A percentile compares a stretch with the other conserved stretches of the same genome.
These are phyloP conservation scores for Eutrema salsugineum DNA, from an alignment of 441 rosid species.

Conservation along the genomic window DNA sequence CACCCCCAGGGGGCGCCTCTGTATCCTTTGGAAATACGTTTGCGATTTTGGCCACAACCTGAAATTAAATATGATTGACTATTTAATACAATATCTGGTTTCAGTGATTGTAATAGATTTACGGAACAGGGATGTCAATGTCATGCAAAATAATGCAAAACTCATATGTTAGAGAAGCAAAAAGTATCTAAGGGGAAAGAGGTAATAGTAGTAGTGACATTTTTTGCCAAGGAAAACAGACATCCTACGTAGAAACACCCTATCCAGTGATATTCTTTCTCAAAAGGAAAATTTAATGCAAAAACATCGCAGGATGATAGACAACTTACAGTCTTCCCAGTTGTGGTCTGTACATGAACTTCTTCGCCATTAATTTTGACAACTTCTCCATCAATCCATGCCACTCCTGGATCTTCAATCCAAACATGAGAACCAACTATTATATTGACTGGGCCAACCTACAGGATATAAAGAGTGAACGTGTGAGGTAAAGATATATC, in stretches of 20 bases:
- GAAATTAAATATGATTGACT: conserved; percentile 22
- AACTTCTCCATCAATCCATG: conserved; percentile 99
- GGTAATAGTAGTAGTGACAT: not conserved
- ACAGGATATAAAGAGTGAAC: conserved; percentile 27
- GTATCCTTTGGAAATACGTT: conserved; percentile 93
- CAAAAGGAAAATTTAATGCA: conserved; percentile 6
- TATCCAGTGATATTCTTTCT: not conserved
- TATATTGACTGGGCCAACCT: conserved; percentile 87
- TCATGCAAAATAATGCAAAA: conserved; percentile 19
- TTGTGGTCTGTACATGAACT: conserved; percentile 60
- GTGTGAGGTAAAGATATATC: not conserved
- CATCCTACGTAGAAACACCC: conserved; percentile 4
- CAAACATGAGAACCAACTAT: conserved; percentile 99
- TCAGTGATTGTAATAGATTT: not conserved
- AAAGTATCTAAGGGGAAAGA: not conserved
- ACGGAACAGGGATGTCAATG: conserved; percentile 10
- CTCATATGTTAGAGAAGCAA: not conserved
- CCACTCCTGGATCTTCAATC: conserved; percentile 86
- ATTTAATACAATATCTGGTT: not conserved
- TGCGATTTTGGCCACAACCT: conserved; percentile 82
- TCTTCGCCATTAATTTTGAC: conserved; percentile 69
- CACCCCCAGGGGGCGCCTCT: conserved; percentile 98
- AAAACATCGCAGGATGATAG: not conserved
- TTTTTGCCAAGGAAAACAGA: conserved; percentile 1
- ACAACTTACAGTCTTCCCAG: conserved; percentile 77